Percentiles rank a stretch among this genome's conserved stretches.
phyloP scores from a whole-genome alignment of 1,139 yeast species.

The Kurtzmaniella quercitrusa region DNA sequence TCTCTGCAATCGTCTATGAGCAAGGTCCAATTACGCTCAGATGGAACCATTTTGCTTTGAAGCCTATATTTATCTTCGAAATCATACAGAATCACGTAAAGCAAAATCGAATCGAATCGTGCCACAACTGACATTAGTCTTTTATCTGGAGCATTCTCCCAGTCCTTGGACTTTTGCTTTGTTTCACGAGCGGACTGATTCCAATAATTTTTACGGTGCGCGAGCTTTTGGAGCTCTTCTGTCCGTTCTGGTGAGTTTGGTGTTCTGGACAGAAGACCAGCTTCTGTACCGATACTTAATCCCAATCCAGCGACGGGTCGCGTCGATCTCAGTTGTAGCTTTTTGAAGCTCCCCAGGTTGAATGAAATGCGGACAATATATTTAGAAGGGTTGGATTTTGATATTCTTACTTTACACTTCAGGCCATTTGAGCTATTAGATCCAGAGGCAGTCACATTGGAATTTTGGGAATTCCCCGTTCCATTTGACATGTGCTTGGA shows the following conservation, averaged over 20 bases:
- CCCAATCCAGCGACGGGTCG: conserved; percentile 1
- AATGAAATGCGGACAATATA: not conserved
- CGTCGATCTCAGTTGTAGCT: not conserved
- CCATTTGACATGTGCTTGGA: no score
- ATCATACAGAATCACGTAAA: conserved; percentile 29
- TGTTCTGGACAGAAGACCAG: conserved; percentile 4
- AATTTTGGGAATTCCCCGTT: no score
- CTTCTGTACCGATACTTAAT: conserved; percentile 1
- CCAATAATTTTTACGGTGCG: conserved; percentile 24
- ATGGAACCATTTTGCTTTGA: conserved; percentile 21
- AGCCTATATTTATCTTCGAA: conserved; percentile 32
- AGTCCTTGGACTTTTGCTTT: conserved; percentile 19
- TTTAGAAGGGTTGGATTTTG: not conserved
- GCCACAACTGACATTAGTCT: conserved; percentile 22
- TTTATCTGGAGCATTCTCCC: conserved; percentile 15
- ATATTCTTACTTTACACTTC: not conserved
- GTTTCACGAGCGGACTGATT: conserved; percentile 26
- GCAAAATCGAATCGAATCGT: conserved; percentile 30
- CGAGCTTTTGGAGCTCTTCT: conserved; percentile 1
- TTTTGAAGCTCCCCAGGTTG: not conserved
- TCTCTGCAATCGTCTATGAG: conserved; percentile 21
- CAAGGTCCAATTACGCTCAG: conserved; percentile 34
- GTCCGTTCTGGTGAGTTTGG: not conserved
- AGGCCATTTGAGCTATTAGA: no score
- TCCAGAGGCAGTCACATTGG: no score